A percentile compares a stretch with the other conserved stretches of the same genome.
phyloP scores from a whole-genome alignment of 805 yeast species.

The Metschnikowia cubensis region DNA sequence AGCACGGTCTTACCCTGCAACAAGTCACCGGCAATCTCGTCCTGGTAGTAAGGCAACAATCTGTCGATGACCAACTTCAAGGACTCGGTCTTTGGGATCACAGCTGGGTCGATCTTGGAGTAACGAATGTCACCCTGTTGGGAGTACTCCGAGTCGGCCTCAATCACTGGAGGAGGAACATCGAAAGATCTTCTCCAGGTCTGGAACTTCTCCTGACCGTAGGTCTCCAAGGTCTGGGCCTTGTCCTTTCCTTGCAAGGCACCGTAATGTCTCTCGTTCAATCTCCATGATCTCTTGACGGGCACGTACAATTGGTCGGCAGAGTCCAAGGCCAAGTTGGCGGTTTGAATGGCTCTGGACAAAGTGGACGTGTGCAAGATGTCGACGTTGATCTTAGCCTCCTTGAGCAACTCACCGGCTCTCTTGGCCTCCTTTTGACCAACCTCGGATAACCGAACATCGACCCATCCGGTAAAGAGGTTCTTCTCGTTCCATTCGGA shows the following conservation, averaged over 20 bases:
- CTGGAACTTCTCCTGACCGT: slow-evolving; percentile 91
- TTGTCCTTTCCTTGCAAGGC: slow-evolving; percentile 98
- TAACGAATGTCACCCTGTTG: slow-evolving; percentile 86
- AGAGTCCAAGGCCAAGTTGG: slow-evolving; percentile 83
- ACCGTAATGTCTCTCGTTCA: slow-evolving; percentile 99
- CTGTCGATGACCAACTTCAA: slow-evolving; percentile 93
- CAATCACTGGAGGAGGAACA: slow-evolving; percentile 91
- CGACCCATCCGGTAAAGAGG: slow-evolving; percentile 99
- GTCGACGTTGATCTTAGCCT: slow-evolving; percentile 81
- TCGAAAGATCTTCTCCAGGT: slow-evolving; percentile 97
- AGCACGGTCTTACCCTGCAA: slow-evolving; percentile 85
- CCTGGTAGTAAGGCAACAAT: slow-evolving; percentile 95
- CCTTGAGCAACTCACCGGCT: slow-evolving; percentile 90
- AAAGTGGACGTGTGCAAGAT: slow-evolving; percentile 86
- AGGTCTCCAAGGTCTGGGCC: slow-evolving; percentile 83
- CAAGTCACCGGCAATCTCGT: slow-evolving; percentile 79
- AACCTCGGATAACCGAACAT: slow-evolving; percentile 74
- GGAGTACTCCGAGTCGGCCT: slow-evolving; percentile 71
- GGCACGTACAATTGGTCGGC: slow-evolving; percentile 91
- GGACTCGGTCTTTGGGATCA: slow-evolving; percentile 91
- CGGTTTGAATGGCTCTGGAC: slow-evolving; percentile 95
- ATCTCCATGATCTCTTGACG: slow-evolving; percentile 94
- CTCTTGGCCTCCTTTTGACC: slow-evolving; percentile 89
- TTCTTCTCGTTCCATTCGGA: slow-evolving; percentile 98
- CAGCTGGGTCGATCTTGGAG: slow-evolving; percentile 76